Evolutionary conservation across 768 basidiomycete genomes (phyloP).

Genomic region (Boletus sensibilis): DNA sequence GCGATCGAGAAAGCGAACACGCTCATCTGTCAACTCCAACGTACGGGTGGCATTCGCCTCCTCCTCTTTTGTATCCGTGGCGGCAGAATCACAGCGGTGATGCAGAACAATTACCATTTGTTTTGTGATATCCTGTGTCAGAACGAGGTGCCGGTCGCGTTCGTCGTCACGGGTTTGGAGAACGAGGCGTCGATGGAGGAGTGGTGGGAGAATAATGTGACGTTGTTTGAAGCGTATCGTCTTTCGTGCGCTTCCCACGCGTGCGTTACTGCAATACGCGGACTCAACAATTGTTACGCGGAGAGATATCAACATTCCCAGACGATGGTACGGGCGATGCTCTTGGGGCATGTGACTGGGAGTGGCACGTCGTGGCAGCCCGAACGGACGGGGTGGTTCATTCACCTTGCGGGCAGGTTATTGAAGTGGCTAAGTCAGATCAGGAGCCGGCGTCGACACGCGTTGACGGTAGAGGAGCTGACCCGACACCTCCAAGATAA

Average conservation of each 20-base stretch:
- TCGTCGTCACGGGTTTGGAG: conserved; percentile 34
- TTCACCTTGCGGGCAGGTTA: conserved; percentile 22
- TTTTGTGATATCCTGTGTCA: conserved; percentile 34
- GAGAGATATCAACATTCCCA: conserved; percentile 36
- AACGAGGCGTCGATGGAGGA: conserved; percentile 33
- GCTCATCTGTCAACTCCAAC: conserved; percentile 36
- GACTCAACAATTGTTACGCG: conserved; percentile 23
- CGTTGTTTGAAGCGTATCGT: conserved; percentile 27
- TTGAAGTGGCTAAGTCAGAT: conserved; percentile 21
- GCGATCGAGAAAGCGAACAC: conserved; percentile 33
- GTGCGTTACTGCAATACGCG: conserved; percentile 38
- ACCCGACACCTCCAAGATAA: conserved; percentile 21
- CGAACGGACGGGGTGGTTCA: conserved; percentile 26
- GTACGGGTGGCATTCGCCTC: conserved; percentile 32
- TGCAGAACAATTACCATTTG: conserved; percentile 32
- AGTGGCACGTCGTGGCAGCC: conserved; percentile 17
- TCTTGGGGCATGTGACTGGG: conserved; percentile 18
- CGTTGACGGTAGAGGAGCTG: conserved; percentile 21
- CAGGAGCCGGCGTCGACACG: conserved; percentile 7
- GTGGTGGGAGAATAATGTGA: conserved; percentile 36
- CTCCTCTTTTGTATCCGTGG: conserved; percentile 36
- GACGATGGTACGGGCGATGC: conserved; percentile 21
- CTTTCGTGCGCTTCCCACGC: conserved; percentile 34
- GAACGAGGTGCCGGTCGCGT: conserved; percentile 30
- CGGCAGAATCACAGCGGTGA: conserved; percentile 30